These are phyloP conservation scores for Blastocrithidia nonstop DNA, from an alignment of 208 protist species.

Conservation along the genomic window DNA sequence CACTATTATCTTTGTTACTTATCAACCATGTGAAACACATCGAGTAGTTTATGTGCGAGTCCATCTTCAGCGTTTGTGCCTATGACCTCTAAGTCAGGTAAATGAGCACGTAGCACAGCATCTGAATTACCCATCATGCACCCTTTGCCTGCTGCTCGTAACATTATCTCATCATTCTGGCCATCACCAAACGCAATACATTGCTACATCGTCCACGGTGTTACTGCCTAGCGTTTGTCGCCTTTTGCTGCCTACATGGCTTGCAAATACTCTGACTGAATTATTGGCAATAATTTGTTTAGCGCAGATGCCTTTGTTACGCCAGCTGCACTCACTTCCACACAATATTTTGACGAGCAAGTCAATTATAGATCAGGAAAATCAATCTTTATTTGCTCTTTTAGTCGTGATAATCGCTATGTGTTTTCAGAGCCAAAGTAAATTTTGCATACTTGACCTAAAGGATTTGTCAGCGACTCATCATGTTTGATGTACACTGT, in stretches of 20 bases:
- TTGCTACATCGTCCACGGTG: conserved; percentile 6
- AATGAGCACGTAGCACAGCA: conserved; percentile 14
- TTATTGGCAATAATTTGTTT: conserved; percentile 19
- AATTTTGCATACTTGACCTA: no score
- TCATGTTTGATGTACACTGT: no score
- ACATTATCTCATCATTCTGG: conserved; percentile 50
- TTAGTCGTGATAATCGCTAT: no score
- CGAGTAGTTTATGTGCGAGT: conserved; percentile 24
- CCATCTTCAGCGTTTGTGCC: conserved; percentile 21
- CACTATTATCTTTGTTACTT: neutral
- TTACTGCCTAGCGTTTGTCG: neutral
- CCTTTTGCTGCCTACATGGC: no score
- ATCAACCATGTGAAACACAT: conserved; percentile 12
- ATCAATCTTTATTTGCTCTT: no score
- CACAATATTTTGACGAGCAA: conserved; percentile 32
- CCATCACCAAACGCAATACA: conserved; percentile 38
- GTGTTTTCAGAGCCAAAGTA: no score
- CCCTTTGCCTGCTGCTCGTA: conserved; percentile 16
- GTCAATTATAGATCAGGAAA: conserved; percentile 26
- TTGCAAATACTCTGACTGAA: no score
- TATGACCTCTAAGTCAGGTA: conserved; percentile 21
- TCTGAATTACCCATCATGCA: conserved; percentile 39
- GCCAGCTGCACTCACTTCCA: conserved; percentile 37
- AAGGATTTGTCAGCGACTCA: no score
- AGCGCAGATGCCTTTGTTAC: conserved; percentile 48